phyloP scores from a whole-genome alignment of 2,329 filamentous ascomycete species.

The Colletotrichum sp. region DNA sequence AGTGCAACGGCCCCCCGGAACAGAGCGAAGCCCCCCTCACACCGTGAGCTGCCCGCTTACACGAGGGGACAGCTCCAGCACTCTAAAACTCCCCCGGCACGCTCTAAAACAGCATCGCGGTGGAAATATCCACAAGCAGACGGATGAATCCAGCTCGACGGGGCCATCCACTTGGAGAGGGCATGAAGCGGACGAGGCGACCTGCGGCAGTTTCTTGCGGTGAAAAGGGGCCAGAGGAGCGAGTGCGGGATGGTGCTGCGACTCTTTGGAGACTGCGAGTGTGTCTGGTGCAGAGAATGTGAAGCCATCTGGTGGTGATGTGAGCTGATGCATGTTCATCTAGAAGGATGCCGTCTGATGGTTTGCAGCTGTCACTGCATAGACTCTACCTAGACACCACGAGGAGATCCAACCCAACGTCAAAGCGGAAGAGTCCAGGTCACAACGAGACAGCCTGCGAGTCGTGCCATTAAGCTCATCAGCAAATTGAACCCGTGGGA shows the following conservation, averaged over 20 bases:
- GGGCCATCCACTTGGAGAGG: neutral
- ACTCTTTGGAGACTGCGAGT: neutral
- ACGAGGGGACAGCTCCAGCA: neutral
- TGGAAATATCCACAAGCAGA: neutral
- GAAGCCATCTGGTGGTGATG: neutral
- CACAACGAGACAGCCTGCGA: neutral
- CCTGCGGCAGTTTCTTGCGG: neutral
- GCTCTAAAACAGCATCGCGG: neutral
- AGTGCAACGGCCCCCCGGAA: neutral
- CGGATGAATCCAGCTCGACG: neutral
- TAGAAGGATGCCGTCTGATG: neutral
- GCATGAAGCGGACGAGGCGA: neutral
- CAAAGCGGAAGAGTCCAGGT: neutral
- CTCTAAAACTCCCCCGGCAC: neutral
- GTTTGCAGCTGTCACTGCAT: neutral
- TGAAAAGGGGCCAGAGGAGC: neutral
- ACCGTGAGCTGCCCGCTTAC: neutral
- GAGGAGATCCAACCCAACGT: neutral
- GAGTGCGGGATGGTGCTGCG: neutral
- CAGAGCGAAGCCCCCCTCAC: neutral
- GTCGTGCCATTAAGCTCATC: conserved; percentile 10
- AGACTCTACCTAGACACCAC: neutral
- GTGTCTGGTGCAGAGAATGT: neutral
- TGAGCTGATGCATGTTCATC: neutral
- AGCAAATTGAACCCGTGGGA: neutral